Base-by-base conservation (phyloP, 257 asterid species). In the Anisodus acutangulus region DNA sequence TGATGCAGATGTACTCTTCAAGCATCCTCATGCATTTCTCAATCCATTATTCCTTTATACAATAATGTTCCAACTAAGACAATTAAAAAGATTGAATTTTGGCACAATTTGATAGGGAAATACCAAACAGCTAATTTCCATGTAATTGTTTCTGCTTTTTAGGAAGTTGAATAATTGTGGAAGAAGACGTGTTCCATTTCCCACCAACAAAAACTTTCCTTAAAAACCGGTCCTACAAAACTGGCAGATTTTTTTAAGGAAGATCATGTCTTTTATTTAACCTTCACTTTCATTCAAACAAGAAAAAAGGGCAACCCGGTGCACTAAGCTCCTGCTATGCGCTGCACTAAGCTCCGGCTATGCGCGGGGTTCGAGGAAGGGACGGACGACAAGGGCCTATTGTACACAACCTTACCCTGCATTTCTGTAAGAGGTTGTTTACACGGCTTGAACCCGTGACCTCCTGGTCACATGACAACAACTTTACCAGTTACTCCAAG, bases 21-120 rank as follows among this genome's bases (percentile, higher is more conserved):
- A 51, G 80, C 60, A 74, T 74, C 62, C 62, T 7, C 49, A 53
- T 53, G 64, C 26, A 51, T 76, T 76, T 51, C 64, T 51, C 64
- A 26, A 53, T 26, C 47, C 47, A 31, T 31, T 26, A 49, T 26
- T 74, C 62, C 60, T 47, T 49, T 49, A 47, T 26, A 19, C 19
- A 62, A 72, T 22, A 72, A 74, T 12, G 22, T 26, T 51, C 63
- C 47, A 76, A 53, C 43, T 76, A 76, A 51, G 53, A 12, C 47
- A 49, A 76, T 26, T 12, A 49, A 49, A 74, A 47, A 1, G 4
- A 74, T 49, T 26, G 62, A 74, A 13, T 15, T 76, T 22, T 53
- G 63, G 26, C 26, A 51, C 64, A 22, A 76, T 76, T 51, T 51
- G 15, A 51, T 51, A 26, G 6, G 81, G 47, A 76, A 51, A 76